Percentiles rank a stretch among this genome's conserved stretches.
These are phyloP conservation scores for Trichoderma sp. DNA, from an alignment of 2,329 filamentous ascomycete genomes.

Conservation along the genomic window DNA sequence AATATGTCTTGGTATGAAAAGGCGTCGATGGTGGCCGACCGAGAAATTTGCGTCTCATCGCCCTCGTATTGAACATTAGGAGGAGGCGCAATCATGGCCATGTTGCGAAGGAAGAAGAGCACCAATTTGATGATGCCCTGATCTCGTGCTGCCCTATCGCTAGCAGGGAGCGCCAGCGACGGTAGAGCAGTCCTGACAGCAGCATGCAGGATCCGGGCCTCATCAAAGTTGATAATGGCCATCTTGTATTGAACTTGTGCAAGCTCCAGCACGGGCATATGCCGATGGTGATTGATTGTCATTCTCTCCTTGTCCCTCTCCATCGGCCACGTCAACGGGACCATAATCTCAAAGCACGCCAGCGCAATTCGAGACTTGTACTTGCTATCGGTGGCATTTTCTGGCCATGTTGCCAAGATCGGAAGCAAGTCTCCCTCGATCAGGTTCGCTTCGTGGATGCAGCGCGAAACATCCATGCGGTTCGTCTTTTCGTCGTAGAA, in stretches of 20 bases:
- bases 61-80: slow-evolving; percentile 75
- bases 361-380: slow-evolving; percentile 79
- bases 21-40: slow-evolving; percentile 84
- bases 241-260: slow-evolving; percentile 90
- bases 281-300: slow-evolving; percentile 90
- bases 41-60: slow-evolving; percentile 87
- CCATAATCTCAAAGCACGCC: slow-evolving; percentile 86
- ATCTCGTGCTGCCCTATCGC: slow-evolving; percentile 77
- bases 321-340: slow-evolving; percentile 92
- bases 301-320: slow-evolving; percentile 78
- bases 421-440: slow-evolving; percentile 86
- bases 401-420: slow-evolving; percentile 82
- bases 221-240: slow-evolving; percentile 81
- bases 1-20: slow-evolving; percentile 93
- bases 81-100: slow-evolving; percentile 80
- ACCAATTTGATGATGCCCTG: slow-evolving; percentile 91
- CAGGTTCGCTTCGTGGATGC: slow-evolving; percentile 89
- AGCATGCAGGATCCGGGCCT: slow-evolving; percentile 75
- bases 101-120: slow-evolving; percentile 85
- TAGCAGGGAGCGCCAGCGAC: slow-evolving; percentile 77
- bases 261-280: slow-evolving; percentile 85
- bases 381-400: slow-evolving; percentile 71
- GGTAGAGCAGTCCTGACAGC: slow-evolving; percentile 81
- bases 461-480: slow-evolving; percentile 91
- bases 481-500: slow-evolving; percentile 93